Percentiles rank a stretch among this genome's conserved stretches.
Evolutionary conservation across 2,329 filamentous ascomycete species (phyloP).

Genomic region (Blastomyces percursus): DNA sequence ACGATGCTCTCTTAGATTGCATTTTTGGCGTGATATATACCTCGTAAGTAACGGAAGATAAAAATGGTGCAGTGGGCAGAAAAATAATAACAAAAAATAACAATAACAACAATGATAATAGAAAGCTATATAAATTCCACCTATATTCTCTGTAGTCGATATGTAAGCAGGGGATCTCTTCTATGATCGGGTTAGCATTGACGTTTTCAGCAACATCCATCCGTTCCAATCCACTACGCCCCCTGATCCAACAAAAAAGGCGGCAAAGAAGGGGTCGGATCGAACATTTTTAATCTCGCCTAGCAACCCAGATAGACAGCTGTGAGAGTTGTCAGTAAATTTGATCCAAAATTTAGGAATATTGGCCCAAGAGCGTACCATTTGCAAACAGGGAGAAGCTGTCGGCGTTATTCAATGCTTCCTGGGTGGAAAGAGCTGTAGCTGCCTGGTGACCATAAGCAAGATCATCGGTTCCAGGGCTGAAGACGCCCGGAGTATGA

Average conservation of each 20-base stretch:
- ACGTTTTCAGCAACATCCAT: not conserved
- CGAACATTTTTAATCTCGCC: not conserved
- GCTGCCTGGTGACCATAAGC: slow-evolving; percentile 47
- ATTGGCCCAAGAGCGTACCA: slow-evolving; percentile 20
- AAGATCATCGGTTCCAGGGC: slow-evolving; percentile 49
- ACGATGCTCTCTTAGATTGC: not conserved
- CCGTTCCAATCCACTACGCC: not conserved
- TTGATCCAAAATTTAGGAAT: not conserved
- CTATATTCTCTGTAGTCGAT: not conserved
- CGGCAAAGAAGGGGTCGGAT: not conserved
- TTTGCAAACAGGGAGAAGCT: slow-evolving; percentile 47
- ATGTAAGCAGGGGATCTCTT: not conserved
- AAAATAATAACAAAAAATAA: not conserved
- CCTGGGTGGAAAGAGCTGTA: slow-evolving; percentile 34
- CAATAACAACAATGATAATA: not conserved
- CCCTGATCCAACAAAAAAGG: not conserved
- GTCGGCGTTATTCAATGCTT: slow-evolving; percentile 55
- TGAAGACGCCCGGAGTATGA: slow-evolving; percentile 45
- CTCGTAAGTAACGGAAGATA: not conserved
- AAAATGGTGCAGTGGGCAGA: not conserved
- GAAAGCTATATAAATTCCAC: not conserved
- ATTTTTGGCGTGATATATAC: not conserved
- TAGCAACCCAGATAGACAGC: slow-evolving; percentile 10
- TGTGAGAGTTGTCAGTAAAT: slow-evolving; percentile 2
- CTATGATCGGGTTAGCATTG: not conserved